phyloP scores from a whole-genome alignment of 345 rosid genomes.

The Heritiera fomes region DNA sequence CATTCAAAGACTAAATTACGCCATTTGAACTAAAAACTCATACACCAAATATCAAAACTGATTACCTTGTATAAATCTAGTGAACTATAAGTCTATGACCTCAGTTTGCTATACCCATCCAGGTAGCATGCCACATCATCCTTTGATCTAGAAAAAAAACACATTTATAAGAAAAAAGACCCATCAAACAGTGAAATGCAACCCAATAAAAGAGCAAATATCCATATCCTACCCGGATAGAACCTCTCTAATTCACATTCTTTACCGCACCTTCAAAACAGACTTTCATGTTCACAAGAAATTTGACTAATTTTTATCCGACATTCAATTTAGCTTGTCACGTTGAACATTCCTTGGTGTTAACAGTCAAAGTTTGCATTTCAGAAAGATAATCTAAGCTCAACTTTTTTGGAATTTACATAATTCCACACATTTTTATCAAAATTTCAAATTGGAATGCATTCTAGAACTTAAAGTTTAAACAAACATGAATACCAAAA shows the following conservation, averaged over 20 bases:
- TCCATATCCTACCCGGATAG: background rate
- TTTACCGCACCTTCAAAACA: background rate
- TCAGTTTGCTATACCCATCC: too few relatives aligned
- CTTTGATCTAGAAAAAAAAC: too few relatives aligned
- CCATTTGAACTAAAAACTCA: too few relatives aligned
- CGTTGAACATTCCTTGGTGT: background rate
- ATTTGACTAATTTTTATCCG: too few relatives aligned
- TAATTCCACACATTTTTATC: background rate
- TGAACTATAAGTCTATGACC: too few relatives aligned
- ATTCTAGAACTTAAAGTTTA: background rate
- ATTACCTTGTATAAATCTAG: too few relatives aligned
- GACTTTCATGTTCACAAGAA: background rate
- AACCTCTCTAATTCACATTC: too few relatives aligned
- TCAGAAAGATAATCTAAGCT: background rate
- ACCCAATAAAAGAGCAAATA: background rate
- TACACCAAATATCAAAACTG: too few relatives aligned
- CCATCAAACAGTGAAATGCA: background rate
- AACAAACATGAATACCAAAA: background rate
- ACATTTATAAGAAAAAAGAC: background rate
- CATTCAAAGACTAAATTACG: conserved; percentile 19
- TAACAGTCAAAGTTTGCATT: background rate
- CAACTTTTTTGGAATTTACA: background rate
- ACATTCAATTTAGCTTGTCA: background rate
- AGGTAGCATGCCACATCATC: too few relatives aligned
- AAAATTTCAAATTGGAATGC: background rate